These are phyloP conservation scores for Diutina mesorugosa DNA, from an alignment of 1,139 yeast species.

Conservation along the genomic window DNA sequence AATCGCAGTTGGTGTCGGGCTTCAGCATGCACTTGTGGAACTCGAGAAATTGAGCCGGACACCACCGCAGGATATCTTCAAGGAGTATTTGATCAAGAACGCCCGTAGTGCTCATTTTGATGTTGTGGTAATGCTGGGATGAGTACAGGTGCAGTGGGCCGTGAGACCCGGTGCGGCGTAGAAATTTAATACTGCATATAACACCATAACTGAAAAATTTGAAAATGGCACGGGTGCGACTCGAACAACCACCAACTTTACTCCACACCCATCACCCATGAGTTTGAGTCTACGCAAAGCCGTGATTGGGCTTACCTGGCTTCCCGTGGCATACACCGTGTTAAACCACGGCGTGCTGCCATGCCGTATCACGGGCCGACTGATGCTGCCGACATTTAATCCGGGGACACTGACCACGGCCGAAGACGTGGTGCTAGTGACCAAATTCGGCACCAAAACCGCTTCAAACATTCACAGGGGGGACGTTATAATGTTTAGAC, in stretches of 20 bases:
- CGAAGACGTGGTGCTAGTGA: constrained; percentile 58
- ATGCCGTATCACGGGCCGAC: constrained; percentile 67
- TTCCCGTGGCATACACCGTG: constrained; percentile 64
- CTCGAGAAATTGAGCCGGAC: constrained; percentile 52
- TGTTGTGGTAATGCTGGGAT: no score
- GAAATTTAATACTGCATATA: no score
- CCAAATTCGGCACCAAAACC: constrained; percentile 45
- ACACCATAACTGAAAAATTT: no score
- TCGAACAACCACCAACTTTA: neutral
- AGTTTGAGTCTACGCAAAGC: neutral
- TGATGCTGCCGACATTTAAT: constrained; percentile 87
- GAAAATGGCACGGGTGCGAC: neutral
- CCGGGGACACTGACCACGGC: constrained; percentile 40
- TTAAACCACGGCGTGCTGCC: constrained; percentile 64
- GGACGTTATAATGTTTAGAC: constrained; percentile 66
- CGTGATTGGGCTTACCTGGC: constrained; percentile 36
- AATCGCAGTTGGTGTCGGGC: constrained; percentile 32
- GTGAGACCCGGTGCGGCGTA: neutral
- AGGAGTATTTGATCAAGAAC: constrained; percentile 40
- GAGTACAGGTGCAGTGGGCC: neutral
- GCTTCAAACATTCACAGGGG: constrained; percentile 39
- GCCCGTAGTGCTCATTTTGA: constrained; percentile 3
- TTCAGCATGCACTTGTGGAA: constrained; percentile 52
- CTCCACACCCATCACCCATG: no score
- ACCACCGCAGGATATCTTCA: constrained; percentile 49